Evolutionary conservation across 2,329 filamentous ascomycete genomes (phyloP).

Genomic region (Phyllosticta citribraziliensis): DNA sequence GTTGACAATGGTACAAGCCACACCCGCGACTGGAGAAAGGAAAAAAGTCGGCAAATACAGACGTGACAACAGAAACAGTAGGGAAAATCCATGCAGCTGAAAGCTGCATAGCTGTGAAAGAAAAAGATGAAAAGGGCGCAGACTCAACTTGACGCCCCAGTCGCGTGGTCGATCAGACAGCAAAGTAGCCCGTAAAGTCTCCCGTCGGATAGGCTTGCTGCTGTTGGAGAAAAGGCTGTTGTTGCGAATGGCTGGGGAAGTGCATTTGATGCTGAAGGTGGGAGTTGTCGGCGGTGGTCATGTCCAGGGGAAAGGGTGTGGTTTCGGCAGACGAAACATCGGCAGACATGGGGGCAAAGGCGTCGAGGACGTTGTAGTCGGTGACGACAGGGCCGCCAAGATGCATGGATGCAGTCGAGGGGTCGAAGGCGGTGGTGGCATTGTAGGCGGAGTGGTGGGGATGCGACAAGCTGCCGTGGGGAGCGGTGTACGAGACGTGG

Average conservation of each 20-base stretch:
- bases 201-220: slow-evolving; percentile 6
- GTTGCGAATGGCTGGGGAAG: neutral
- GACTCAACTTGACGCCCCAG: neutral
- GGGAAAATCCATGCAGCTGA: neutral
- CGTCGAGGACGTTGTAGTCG: slow-evolving; percentile 7
- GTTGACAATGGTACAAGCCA: neutral
- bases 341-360: slow-evolving; percentile 6
- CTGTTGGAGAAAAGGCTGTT: neutral
- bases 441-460: neutral
- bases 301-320: slow-evolving; percentile 6
- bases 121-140: neutral
- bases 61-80: neutral
- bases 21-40: neutral
- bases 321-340: neutral
- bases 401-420: neutral
- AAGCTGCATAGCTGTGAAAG: neutral
- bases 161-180: neutral
- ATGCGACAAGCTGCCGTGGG: neutral
- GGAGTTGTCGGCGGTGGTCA: neutral
- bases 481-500: neutral
- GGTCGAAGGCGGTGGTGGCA: slow-evolving; percentile 2
- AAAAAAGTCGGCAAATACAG: neutral
- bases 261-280: slow-evolving; percentile 3
- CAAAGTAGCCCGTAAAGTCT: slow-evolving; percentile 4
- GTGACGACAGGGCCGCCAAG: neutral